Evolutionary conservation across 1,284 basidiomycete species (phyloP).

Genomic region (Violaceomyces palustris): DNA sequence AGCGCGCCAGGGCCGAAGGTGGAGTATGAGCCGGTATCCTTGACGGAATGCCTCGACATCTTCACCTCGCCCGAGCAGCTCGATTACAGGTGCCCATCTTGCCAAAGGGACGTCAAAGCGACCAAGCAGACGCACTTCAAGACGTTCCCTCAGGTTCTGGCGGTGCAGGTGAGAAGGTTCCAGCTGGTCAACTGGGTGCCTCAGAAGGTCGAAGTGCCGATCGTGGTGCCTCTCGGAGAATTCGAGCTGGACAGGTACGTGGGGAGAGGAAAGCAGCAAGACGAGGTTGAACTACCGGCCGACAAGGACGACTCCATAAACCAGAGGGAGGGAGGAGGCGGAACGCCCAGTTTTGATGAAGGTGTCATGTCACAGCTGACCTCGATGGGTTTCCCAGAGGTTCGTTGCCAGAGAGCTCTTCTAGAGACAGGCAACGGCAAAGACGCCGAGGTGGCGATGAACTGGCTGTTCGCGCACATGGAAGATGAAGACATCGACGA

Average conservation of each 20-base stretch:
- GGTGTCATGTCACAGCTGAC: constrained; percentile 43
- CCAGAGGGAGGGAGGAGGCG: not conserved
- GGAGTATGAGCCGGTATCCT: constrained; percentile 66
- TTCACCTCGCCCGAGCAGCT: constrained; percentile 67
- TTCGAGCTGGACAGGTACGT: constrained; percentile 67
- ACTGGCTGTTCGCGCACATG: constrained; percentile 91
- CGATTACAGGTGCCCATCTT: constrained; percentile 66
- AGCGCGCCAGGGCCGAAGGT: constrained; percentile 3
- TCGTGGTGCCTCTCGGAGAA: constrained; percentile 63
- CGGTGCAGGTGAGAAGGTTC: constrained; percentile 90
- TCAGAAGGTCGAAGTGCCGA: constrained; percentile 84
- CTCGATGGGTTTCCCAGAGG: constrained; percentile 47
- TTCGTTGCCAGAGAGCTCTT: constrained; percentile 59
- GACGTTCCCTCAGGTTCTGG: constrained; percentile 81
- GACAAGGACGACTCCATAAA: constrained; percentile 47
- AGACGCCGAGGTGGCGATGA: constrained; percentile 81
- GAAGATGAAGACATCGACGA: constrained; percentile 87
- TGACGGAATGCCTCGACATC: constrained; percentile 66
- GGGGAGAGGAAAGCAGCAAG: constrained; percentile 68
- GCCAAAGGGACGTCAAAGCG: constrained; percentile 64
- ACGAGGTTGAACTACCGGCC: constrained; percentile 71
- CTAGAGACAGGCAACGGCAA: constrained; percentile 71
- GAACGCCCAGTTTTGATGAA: constrained; percentile 20
- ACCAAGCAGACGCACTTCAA: constrained; percentile 68
- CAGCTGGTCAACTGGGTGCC: constrained; percentile 97